Evolutionary conservation across 192 early-diverging fungal genomes (phyloP), one percentile per base, ranked within the genome.

Genomic region (Chytriomyces confervae): DNA sequence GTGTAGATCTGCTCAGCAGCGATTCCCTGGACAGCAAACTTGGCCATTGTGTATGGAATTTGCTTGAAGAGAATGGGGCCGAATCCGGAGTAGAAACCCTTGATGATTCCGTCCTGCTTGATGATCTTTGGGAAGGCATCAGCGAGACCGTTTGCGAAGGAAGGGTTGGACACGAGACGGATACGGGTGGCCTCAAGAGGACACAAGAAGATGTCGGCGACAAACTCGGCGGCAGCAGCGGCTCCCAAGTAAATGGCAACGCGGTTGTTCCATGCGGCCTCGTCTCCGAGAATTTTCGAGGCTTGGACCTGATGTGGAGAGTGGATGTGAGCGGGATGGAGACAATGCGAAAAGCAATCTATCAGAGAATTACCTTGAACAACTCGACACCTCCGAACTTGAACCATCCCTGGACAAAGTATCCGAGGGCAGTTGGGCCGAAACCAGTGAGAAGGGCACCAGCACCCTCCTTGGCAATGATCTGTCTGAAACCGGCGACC

Each of bases 361-460:
- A 36, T 36, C 29, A 36, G 36, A 36, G 1, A 36, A 36, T 4
- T 83, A 92, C 89, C 84, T 96, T 96, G 89, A 95, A 96, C 75
- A 91, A 79, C 84, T 96, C 95, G 85, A 95, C 95, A 63, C 94
- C 90, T 36, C 95, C 95, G 84, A 94, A 96, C 85, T 96, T 96
- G 86, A 91, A 89, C 76, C 89, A 84, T 76, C 94, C 94, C 84
- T 95, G 94, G 65, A 91, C 72, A 53, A 92, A 94, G 86, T 96
- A 96, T n/a, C 95, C 95, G 49, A 94, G 72, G 29, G 93, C 81
- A 18, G 94, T 96, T 27, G 95, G 94, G 7, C 83, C 87, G 36
- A 90, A 86, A 62, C 95, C 95, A 50, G 92, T 93, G 69, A 87
- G 93, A 64, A 96, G 71, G 36, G 91, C 94, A 65, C 84, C 75